phyloP scores from a whole-genome alignment of 345 rosid genomes.

The Kernera saxatilis region DNA sequence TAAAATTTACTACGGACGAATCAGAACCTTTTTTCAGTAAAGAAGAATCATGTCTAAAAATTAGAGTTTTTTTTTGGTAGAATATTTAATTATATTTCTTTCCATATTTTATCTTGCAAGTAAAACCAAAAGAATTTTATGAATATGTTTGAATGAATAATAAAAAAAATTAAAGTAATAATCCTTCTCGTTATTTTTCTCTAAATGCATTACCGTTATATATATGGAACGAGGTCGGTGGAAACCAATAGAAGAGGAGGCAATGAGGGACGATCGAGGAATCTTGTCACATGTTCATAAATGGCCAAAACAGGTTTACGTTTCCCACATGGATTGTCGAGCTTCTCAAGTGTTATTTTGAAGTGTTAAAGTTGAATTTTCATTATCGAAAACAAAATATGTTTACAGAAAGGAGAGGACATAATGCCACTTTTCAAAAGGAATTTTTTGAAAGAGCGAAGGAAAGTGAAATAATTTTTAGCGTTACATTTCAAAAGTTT shows the following conservation, averaged over 20 bases:
- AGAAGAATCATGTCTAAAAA: no score
- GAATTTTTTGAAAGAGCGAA: neutral
- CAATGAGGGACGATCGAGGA: neutral
- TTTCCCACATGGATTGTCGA: slow-evolving; percentile 14
- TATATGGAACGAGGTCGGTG: neutral
- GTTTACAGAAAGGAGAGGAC: neutral
- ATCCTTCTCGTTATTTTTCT: neutral
- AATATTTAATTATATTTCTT: no score
- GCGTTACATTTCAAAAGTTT: slow-evolving; percentile 5
- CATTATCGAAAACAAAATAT: neutral
- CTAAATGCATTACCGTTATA: neutral
- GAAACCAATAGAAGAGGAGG: neutral
- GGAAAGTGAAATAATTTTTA: neutral
- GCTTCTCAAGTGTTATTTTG: neutral
- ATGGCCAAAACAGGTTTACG: neutral
- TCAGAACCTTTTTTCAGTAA: no score
- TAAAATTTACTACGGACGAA: no score
- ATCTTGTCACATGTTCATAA: neutral
- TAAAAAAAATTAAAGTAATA: neutral
- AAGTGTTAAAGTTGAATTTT: no score
- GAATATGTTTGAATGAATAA: neutral
- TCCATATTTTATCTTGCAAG: no score
- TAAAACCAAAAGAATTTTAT: neutral
- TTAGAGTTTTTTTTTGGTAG: no score
- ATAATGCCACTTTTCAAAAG: neutral